Evolutionary conservation across 192 early-diverging fungal species (phyloP).

Genomic region (Lunasporangiospora selenospora): DNA sequence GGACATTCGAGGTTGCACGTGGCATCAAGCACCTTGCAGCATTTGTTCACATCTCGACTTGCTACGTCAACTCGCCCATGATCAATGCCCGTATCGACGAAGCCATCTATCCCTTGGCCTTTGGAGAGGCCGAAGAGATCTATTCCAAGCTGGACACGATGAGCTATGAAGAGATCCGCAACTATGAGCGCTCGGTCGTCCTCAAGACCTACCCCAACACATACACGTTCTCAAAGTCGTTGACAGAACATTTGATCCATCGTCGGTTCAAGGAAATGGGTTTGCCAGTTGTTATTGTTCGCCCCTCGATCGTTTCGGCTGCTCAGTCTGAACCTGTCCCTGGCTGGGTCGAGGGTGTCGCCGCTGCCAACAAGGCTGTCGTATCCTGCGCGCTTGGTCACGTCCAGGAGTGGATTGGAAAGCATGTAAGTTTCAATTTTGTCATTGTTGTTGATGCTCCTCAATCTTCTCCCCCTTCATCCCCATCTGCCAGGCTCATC

Average conservation of each 20-base stretch:
- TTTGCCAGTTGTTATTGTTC: conserved; percentile 42
- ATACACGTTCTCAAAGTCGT: conserved; percentile 53
- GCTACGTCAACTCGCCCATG: conserved; percentile 43
- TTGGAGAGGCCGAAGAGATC: conserved; percentile 28
- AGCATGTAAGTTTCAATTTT: neutral
- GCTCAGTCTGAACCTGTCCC: conserved; percentile 28
- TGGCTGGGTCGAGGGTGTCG: conserved; percentile 43
- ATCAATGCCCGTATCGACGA: conserved; percentile 20
- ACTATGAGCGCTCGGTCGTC: conserved; percentile 33
- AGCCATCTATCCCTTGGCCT: conserved; percentile 22
- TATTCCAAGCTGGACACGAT: conserved; percentile 24
- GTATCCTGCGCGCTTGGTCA: conserved; percentile 34
- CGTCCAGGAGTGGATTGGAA: conserved; percentile 44
- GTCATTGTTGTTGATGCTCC: no score
- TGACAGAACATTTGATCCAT: conserved; percentile 55
- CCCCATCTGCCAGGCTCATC: no score
- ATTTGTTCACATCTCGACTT: conserved; percentile 38
- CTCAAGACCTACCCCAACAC: conserved; percentile 53
- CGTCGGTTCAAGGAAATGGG: conserved; percentile 41
- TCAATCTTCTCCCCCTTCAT: no score
- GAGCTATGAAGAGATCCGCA: conserved; percentile 38
- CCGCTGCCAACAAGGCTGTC: conserved; percentile 37
- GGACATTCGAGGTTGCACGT: conserved; percentile 30
- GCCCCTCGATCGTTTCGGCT: conserved; percentile 38
- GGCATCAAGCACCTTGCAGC: conserved; percentile 25